Base-by-base conservation (phyloP, 805 yeast genomes). In the Starmerella cellae region DNA sequence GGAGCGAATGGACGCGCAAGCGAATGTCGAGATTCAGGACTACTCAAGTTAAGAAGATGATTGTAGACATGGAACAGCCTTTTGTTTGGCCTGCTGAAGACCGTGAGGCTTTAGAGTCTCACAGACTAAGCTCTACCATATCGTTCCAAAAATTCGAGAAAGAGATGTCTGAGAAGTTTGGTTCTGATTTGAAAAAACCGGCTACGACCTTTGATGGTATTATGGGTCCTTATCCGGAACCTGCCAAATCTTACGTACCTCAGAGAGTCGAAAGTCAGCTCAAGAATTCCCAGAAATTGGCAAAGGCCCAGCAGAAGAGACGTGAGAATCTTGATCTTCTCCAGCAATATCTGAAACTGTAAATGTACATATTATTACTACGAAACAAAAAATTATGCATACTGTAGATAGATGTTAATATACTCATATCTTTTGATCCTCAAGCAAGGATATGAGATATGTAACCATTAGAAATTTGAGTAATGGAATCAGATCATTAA, bases 61-160 rank as follows among this genome's bases (percentile, higher is more conserved):
- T 95, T 19, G 80, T 91, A 40, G 97, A 87, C 54, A 81, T 91
- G 88, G 77, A 76, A 44, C 84, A 88, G 51, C 98, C 99, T 20
- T 91, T 91, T 59, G 71, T 91, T 37, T 91, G 96, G 95, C 99
- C 99, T 3, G 71, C 68, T 46, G 71, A 73, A 20, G 60, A 55
- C 32, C 62, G 68, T 37, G 66, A 67, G 50, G 62, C 62, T 49
- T 51, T 43, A 43, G 52, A 55, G 42, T 51, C 50, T 19, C 46
- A 47, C 44, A 42, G 51, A 9, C 40, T 48, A 29, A 31, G 43
- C 33, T 37, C 41, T 19, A 36, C 41, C 6, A 23, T 43, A 16
- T 49, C 60, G 22, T 50, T 64, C 35, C 63, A 62, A 19, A 65
- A 67, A 41, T 75, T 71, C 55, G 67, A 75, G 44, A 70, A 67